Conservation (phyloP, 139 green algal genomes). For the Chlorella sorokiniana region DNA sequence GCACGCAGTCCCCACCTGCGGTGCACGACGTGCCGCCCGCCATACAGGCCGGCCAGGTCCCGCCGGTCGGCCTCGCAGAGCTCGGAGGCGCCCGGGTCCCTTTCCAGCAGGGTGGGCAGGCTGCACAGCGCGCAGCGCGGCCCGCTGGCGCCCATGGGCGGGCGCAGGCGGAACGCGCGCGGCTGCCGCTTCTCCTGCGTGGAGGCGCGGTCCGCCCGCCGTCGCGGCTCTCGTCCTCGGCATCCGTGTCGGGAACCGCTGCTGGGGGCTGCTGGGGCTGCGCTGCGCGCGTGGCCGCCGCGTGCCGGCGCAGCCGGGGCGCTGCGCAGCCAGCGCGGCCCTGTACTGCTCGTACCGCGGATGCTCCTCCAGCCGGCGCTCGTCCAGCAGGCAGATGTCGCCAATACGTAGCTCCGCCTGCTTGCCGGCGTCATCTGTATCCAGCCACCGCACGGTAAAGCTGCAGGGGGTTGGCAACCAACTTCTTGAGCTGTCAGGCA, state of each 20-base stretch:
- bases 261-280: neutral
- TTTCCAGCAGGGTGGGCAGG: conserved; percentile 1
- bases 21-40: neutral
- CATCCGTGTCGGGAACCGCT: neutral
- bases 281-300: neutral
- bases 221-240: neutral
- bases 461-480: neutral
- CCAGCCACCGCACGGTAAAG: conserved; percentile 24
- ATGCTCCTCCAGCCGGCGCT: neutral
- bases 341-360: neutral
- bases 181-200: neutral
- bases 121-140: conserved; percentile 16
- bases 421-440: neutral
- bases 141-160: neutral
- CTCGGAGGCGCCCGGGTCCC: neutral
- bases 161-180: neutral
- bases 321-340: too few species aligned
- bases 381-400: conserved; percentile 21
- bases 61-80: neutral
- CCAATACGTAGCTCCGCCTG: neutral
- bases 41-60: conserved; percentile 7
- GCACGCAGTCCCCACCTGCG: neutral
- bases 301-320: too few species aligned
- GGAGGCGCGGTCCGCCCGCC: neutral
- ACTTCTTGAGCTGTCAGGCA: neutral